Base-by-base conservation (phyloP, 225 moss, liverwort and hornwort species). In the Ulota crispa region DNA sequence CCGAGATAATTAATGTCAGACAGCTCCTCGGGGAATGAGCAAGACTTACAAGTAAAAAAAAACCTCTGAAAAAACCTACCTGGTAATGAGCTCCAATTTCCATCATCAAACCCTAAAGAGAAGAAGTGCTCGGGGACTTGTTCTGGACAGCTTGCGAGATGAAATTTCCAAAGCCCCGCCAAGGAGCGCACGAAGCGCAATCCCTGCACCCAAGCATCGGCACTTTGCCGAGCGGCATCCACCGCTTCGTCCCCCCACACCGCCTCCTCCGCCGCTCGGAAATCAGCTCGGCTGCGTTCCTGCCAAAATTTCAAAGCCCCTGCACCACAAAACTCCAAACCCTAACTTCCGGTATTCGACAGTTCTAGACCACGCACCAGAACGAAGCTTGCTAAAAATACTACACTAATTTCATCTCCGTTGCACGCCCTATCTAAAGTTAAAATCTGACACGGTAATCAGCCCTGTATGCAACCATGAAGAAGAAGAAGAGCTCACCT, bases 191-290 rank as follows among this genome's bases (percentile, higher is more conserved):
- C 91, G 66, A 90, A 96, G 56, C 75, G 65, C 78, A 99, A 85
- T 19, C 92, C 92, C 57, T 89, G 78, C 21, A 91, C 91, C 99
- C 99, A 99, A 47, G 37, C 71, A 30, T 84, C 74, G 26, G 99
- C 94, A 78, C 92, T 93, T 42, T 84, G 53, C 9, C 91, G 82
- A 65, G 94, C 91, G 37, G 88, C 93, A 28, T 89, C 85, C 19
- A 99, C 92, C 47, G 96, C 90, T 11, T 93, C 93, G 26, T 99
- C 96, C 3, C 85, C 94, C 99, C 99, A 96, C 18, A 89, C 92
- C 66, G 96, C 94, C 69, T 88, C 87, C 71, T 93, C 87, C 12
- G 92, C 96, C 65, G 89, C 83, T 74, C 64, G 82, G 79, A 83
- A 85, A 68, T 90, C 93, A 14, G 88, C 85, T 74, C 75, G 52